A percentile compares a stretch with the other conserved stretches of the same genome.
Conservation (phyloP, 352 stramenopile species). For the Pythium plurisporium region DNA sequence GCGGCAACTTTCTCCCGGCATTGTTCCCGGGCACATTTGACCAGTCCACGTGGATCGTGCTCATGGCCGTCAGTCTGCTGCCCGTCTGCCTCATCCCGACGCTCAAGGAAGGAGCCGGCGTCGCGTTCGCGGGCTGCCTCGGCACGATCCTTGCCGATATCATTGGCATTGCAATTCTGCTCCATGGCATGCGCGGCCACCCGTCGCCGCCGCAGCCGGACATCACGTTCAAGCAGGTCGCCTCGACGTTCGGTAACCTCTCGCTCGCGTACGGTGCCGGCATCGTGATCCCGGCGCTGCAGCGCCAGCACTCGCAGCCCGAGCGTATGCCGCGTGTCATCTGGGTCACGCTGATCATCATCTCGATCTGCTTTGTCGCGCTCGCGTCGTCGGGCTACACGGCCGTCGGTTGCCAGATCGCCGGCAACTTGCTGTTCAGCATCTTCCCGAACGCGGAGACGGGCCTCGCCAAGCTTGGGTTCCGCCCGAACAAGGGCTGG, state of each 20-base stretch:
- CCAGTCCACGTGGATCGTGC: slow-evolving; percentile 25
- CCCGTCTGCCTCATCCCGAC: slow-evolving; percentile 32
- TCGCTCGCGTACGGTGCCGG: slow-evolving; percentile 36
- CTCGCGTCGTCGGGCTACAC: slow-evolving; percentile 27
- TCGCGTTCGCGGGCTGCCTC: slow-evolving; percentile 27
- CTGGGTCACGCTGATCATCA: slow-evolving; percentile 26
- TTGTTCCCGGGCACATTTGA: slow-evolving; percentile 40
- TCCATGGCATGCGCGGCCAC: slow-evolving; percentile 25
- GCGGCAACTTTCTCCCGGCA: slow-evolving; percentile 37
- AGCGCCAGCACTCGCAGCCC: slow-evolving; percentile 31
- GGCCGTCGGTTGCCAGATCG: slow-evolving; percentile 31
- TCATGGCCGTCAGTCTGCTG: slow-evolving; percentile 28
- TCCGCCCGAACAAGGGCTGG: slow-evolving; percentile 15
- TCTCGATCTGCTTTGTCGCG: slow-evolving; percentile 28
- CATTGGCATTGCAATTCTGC: slow-evolving; percentile 23
- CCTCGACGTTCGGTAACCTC: slow-evolving; percentile 34
- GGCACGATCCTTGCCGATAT: slow-evolving; percentile 31
- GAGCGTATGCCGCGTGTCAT: slow-evolving; percentile 35
- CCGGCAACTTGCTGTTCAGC: slow-evolving; percentile 35
- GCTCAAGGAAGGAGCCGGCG: slow-evolving; percentile 29
- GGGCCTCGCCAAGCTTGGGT: slow-evolving; percentile 20
- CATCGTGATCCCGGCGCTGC: slow-evolving; percentile 34
- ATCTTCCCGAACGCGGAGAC: slow-evolving; percentile 1
- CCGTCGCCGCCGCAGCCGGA: slow-evolving; percentile 12
- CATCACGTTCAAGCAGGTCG: slow-evolving; percentile 26